Percentiles rank a stretch among this genome's conserved stretches.
Conservation (phyloP, 768 basidiomycete species). For the Pleurotus djamor region DNA sequence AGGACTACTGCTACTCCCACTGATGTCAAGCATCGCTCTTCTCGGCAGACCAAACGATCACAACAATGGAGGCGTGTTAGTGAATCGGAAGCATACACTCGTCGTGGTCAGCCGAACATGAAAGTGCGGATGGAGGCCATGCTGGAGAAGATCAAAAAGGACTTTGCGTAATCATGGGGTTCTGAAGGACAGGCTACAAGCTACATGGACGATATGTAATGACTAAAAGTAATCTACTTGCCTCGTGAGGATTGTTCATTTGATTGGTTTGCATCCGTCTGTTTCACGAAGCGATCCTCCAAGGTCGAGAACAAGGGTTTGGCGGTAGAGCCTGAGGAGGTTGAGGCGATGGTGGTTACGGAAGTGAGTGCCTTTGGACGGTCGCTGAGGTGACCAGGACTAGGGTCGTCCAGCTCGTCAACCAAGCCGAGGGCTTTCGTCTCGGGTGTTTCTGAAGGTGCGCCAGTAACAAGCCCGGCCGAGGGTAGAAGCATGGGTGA, state of each 20-base stretch:
- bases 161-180: conserved; percentile 21
- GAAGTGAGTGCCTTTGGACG: conserved; percentile 69
- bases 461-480: conserved; percentile 26
- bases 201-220: no score
- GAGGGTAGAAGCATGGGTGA: conserved; percentile 60
- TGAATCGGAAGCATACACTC: conserved; percentile 9
- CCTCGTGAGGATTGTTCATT: no score
- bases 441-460: conserved; percentile 31
- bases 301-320: conserved; percentile 54
- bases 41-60: no score
- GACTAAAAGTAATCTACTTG: no score
- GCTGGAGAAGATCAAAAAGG: conserved; percentile 78
- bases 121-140: conserved; percentile 83
- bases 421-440: conserved; percentile 70
- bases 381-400: conserved; percentile 82
- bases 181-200: no score
- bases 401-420: conserved; percentile 83
- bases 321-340: conserved; percentile 17
- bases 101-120: conserved; percentile 64
- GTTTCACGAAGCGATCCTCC: conserved; percentile 62
- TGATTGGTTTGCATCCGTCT: conserved; percentile 22
- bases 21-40: not conserved
- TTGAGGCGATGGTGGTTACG: conserved; percentile 45
- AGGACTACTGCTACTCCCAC: not conserved
- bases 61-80: not conserved